Evolutionary conservation across 2,329 filamentous ascomycete genomes (phyloP), one percentile per base, ranked within the genome.

Genomic region (Beauveria medogensis): DNA sequence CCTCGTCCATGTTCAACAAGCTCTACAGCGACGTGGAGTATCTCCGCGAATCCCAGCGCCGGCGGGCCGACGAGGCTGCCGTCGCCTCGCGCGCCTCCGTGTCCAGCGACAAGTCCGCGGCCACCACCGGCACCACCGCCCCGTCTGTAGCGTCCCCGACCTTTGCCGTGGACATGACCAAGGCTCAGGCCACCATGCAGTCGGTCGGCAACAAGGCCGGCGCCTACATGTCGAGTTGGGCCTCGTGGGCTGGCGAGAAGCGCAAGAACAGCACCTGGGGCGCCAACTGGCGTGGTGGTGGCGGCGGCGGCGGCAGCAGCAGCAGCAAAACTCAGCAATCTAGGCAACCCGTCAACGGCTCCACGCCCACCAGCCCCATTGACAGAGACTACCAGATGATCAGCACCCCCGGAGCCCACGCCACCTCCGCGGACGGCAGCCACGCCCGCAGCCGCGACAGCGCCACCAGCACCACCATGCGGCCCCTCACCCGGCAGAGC

Each of bases 21-120:
- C 80, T 97, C 30, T 97, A 95, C 80, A 84, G 91, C 0, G 93
- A 97, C 67, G 90, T 97, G 75, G 93, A 97, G 74, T 70, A 70
- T 72, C 74, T 80, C 68, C 68, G 78, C 59, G 74, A 82, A 71
- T 72, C 78, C 65, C 71, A 82, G 65, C 63, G 77, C 43, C 66
- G 76, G 60, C 67, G 79, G 44, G 67, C 71, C 54, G 68, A 82
- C 65, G 69, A 81, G 34, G 34, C 34, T 37, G 66, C 68, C 37
- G 59, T 60, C 47, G 57, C 63, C 48, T 46, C 64, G 18, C 53
- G 65, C 18, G 64, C 63, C 14, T 62, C 67, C 54, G 62, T 54
- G 8, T 59, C 61, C 1, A 56, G 64, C 16, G 68, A 70, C 50
- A 71, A 70, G 62, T 61, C 63, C 8, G 63, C 63, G 2, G 22